Percentiles rank a stretch among this genome's conserved stretches.
Evolutionary conservation across 371 early-diverging fungal species (phyloP).

Genomic region (Parasitella parasitica): DNA sequence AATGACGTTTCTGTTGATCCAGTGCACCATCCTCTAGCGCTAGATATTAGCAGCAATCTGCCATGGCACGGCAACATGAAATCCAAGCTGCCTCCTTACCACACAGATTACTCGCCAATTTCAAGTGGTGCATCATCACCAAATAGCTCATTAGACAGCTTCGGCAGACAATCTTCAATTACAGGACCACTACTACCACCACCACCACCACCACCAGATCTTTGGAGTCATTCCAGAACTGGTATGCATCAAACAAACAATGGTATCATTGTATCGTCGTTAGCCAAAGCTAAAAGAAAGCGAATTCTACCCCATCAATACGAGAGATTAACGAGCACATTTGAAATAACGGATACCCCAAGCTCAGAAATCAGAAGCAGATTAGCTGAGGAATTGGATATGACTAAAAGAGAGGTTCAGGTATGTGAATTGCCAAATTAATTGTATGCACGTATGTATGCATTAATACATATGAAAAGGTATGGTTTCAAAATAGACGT

Average conservation of each 20-base stretch:
- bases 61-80: not conserved
- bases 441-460: not conserved
- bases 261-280: constrained; percentile 1
- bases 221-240: constrained; percentile 7
- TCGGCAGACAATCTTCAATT: not conserved
- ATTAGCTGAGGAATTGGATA: constrained; percentile 77
- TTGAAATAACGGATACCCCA: constrained; percentile 79
- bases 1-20: constrained; percentile 40
- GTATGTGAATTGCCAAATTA: constrained; percentile 13
- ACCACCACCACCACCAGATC: too few relatives aligned
- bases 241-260: constrained; percentile 4
- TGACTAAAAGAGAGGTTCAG: constrained; percentile 91
- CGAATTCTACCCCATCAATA: constrained; percentile 68
- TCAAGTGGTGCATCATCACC: constrained; percentile 8
- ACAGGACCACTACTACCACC: too few relatives aligned
- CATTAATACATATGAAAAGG: constrained; percentile 50
- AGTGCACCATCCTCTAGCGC: constrained; percentile 1
- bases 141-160: not conserved
- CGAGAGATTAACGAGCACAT: constrained; percentile 55
- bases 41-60: not conserved
- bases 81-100: not conserved
- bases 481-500: constrained; percentile 98
- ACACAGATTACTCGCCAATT: not conserved
- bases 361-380: constrained; percentile 76
- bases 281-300: constrained; percentile 66